Evolutionary conservation across 495 filamentous ascomycete species (phyloP).

Genomic region (Penicilliopsis zonata): DNA sequence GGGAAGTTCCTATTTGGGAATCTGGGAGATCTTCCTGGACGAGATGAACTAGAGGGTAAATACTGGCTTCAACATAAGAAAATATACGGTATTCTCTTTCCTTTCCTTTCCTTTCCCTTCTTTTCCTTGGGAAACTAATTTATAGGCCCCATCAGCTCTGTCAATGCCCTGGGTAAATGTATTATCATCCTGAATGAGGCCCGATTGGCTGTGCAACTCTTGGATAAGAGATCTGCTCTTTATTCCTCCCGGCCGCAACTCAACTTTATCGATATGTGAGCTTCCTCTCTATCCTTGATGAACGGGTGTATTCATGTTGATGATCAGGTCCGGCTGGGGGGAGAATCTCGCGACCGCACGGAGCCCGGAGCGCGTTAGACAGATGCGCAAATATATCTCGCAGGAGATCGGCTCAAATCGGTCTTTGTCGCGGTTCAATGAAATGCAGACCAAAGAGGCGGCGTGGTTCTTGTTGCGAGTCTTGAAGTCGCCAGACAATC

Average conservation of each 20-base stretch:
- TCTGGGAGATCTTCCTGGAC: no score
- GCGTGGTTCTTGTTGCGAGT: not conserved
- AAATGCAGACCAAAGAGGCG: not conserved
- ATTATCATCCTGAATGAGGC: slow-evolving; percentile 29
- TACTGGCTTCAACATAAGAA: no score
- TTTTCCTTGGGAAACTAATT: no score
- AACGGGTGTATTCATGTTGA: no score
- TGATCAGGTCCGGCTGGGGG: no score
- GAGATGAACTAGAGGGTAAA: no score
- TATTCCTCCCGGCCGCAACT: not conserved
- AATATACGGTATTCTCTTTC: no score
- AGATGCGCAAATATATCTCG: not conserved
- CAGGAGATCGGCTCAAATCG: not conserved
- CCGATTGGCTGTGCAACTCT: slow-evolving; percentile 17
- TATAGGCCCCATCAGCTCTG: slow-evolving; percentile 28
- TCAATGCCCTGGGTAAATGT: slow-evolving; percentile 25
- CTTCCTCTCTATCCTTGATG: no score
- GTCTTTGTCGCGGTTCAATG: not conserved
- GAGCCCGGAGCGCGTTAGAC: not conserved
- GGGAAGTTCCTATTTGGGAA: no score
- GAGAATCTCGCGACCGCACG: not conserved
- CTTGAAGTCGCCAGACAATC: not conserved
- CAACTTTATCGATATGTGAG: not conserved
- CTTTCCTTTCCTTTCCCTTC: no score
- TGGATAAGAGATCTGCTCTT: slow-evolving; percentile 6